Evolutionary conservation across 805 yeast genomes (phyloP).

Genomic region (Lachancea lanzarotensis): DNA sequence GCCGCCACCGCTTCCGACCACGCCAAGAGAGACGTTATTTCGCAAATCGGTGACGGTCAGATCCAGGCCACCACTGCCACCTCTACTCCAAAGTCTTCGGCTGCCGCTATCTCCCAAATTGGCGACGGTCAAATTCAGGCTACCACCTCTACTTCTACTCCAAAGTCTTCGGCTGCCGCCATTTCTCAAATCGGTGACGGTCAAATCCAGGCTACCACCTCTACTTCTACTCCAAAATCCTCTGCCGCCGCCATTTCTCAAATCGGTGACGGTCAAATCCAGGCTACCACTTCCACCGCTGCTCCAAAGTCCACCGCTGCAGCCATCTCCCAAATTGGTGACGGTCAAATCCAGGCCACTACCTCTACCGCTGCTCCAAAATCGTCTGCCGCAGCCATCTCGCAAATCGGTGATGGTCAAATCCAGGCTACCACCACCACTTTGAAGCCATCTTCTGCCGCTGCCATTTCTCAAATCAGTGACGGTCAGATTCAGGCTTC

Average conservation of each 20-base stretch:
- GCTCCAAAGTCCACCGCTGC: slow-evolving; percentile 23
- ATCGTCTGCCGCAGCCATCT: slow-evolving; percentile 28
- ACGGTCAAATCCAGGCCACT: slow-evolving; percentile 43
- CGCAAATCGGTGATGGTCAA: slow-evolving; percentile 45
- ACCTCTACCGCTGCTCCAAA: slow-evolving; percentile 30
- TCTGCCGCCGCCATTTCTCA: slow-evolving; percentile 32
- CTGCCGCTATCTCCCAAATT: slow-evolving; percentile 36
- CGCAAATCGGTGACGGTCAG: slow-evolving; percentile 38
- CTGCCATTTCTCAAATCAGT: slow-evolving; percentile 40
- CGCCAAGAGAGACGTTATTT: slow-evolving; percentile 44
- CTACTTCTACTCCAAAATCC: slow-evolving; percentile 15
- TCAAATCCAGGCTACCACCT: slow-evolving; percentile 38
- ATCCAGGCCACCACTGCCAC: slow-evolving; percentile 35
- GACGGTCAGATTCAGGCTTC: slow-evolving; percentile 51
- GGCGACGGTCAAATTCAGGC: slow-evolving; percentile 55
- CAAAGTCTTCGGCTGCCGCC: slow-evolving; percentile 34
- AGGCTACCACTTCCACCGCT: slow-evolving; percentile 20
- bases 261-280: slow-evolving; percentile 25
- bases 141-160: slow-evolving; percentile 31
- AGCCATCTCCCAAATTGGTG: slow-evolving; percentile 38
- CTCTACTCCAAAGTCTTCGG: slow-evolving; percentile 22
- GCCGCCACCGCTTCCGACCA: slow-evolving; percentile 35
- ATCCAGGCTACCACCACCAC: slow-evolving; percentile 21
- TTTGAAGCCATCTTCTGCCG: slow-evolving; percentile 20
- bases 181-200: slow-evolving; percentile 43